phyloP scores from a whole-genome alignment of 352 stramenopile genomes.

The Phytophthora ohioensis region DNA sequence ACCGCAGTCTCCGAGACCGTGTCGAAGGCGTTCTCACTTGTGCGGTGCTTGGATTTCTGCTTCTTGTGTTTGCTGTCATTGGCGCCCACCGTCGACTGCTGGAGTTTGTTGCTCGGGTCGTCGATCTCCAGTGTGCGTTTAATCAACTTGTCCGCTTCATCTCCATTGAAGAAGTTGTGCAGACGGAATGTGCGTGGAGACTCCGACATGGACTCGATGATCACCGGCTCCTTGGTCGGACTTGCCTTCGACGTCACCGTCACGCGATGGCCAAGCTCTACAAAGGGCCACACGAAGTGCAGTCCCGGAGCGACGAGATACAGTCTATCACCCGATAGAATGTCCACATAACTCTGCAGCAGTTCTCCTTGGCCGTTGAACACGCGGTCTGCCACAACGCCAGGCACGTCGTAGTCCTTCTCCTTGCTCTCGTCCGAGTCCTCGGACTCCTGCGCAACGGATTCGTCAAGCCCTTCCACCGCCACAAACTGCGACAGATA shows the following conservation, averaged over 20 bases:
- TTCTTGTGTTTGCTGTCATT: conserved; percentile 76
- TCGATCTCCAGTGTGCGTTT: conserved; percentile 83
- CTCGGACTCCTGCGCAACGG: conserved; percentile 20
- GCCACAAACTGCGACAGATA: conserved; percentile 87
- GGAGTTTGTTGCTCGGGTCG: conserved; percentile 83
- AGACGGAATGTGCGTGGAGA: conserved; percentile 88
- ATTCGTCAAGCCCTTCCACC: conserved; percentile 62
- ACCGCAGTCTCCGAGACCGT: conserved; percentile 77
- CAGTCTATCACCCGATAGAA: conserved; percentile 61
- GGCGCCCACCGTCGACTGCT: conserved; percentile 76
- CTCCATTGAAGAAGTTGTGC: conserved; percentile 88
- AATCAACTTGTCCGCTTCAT: conserved; percentile 86
- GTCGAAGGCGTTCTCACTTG: conserved; percentile 92
- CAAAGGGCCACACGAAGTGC: conserved; percentile 85
- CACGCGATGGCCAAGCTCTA: conserved; percentile 80
- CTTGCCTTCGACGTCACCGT: conserved; percentile 58
- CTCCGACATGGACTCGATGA: conserved; percentile 83
- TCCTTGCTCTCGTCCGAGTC: conserved; percentile 21
- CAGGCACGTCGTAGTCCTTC: conserved; percentile 36
- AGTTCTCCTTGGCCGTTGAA: conserved; percentile 73
- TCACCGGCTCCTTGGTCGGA: conserved; percentile 63
- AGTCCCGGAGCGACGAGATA: conserved; percentile 80
- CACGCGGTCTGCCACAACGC: conserved; percentile 69
- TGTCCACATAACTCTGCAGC: conserved; percentile 62
- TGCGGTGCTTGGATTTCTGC: conserved; percentile 73